A percentile compares a stretch with the other conserved stretches of the same genome.
Conservation (phyloP, 257 asterid genomes). For the Solanum medicagineum region DNA sequence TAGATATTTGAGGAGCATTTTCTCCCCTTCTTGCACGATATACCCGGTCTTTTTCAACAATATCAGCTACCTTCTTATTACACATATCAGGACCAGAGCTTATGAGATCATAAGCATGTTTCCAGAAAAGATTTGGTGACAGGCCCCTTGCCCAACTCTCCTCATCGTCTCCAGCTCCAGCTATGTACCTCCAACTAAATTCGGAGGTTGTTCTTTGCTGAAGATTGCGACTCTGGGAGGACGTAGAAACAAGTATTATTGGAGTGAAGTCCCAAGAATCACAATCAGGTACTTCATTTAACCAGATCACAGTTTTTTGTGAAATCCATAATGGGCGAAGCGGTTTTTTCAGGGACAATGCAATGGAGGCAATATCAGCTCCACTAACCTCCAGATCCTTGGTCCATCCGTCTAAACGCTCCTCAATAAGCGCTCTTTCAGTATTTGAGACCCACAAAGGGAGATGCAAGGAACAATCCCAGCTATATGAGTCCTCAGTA, state of each 20-base stretch:
- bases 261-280: conserved; percentile 98
- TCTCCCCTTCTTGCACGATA: conserved; percentile 63
- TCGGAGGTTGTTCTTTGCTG: conserved; percentile 66
- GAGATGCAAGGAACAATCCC: conserved; percentile 93
- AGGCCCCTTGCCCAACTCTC: conserved; percentile 97
- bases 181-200: conserved; percentile 92
- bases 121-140: conserved; percentile 73
- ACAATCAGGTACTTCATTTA: conserved; percentile 85
- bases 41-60: conserved; percentile 75
- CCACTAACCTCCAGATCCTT: conserved; percentile 68
- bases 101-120: conserved; percentile 70
- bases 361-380: conserved; percentile 71
- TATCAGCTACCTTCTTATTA: conserved; percentile 65
- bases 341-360: conserved; percentile 51
- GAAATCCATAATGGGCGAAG: conserved; percentile 90
- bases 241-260: conserved; percentile 62
- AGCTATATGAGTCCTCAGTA: conserved; percentile 16
- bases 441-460: conserved; percentile 88
- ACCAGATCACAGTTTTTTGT: conserved; percentile 87
- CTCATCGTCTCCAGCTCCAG: conserved; percentile 99
- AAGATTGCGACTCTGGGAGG: conserved; percentile 34
- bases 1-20: conserved; percentile 55
- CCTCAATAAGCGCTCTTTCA: conserved; percentile 59
- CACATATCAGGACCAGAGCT: conserved; percentile 68
- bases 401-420: conserved; percentile 61